Evolutionary conservation across 1,284 basidiomycete species (phyloP).

Genomic region (Acaromyces ingoldii): DNA sequence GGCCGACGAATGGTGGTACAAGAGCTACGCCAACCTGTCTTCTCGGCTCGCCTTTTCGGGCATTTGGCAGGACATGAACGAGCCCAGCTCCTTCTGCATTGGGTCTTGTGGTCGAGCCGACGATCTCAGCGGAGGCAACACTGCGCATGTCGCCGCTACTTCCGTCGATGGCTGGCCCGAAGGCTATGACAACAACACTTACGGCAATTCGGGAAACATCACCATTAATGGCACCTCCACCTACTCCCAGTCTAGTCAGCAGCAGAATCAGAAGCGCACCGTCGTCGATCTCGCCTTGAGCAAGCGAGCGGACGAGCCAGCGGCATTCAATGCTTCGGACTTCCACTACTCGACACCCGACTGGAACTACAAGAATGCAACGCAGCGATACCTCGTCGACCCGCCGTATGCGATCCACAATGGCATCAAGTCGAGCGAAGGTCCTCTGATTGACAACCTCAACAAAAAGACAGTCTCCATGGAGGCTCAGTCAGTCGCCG

Average conservation of each 20-base stretch:
- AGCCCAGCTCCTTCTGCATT: slow-evolving; percentile 21
- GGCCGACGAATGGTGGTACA: slow-evolving; percentile 29
- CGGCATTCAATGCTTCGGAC: slow-evolving; percentile 1
- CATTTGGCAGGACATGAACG: slow-evolving; percentile 43
- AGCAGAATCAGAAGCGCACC: neutral
- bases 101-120: slow-evolving; percentile 11
- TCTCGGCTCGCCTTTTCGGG: slow-evolving; percentile 26
- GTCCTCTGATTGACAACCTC: slow-evolving; percentile 49
- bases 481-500: slow-evolving; percentile 52
- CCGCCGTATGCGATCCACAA: slow-evolving; percentile 68
- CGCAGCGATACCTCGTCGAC: slow-evolving; percentile 25
- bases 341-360: slow-evolving; percentile 11
- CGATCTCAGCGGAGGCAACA: slow-evolving; percentile 14
- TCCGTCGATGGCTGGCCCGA: slow-evolving; percentile 49
- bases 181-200: slow-evolving; percentile 62
- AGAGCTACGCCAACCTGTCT: slow-evolving; percentile 27
- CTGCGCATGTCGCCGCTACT: slow-evolving; percentile 25
- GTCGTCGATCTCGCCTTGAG: neutral
- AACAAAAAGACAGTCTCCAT: slow-evolving; percentile 30
- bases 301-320: neutral
- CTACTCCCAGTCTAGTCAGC: slow-evolving; percentile 10
- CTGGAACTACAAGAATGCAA: slow-evolving; percentile 20
- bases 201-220: slow-evolving; percentile 66
- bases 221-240: slow-evolving; percentile 60
- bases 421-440: slow-evolving; percentile 54